Percentiles rank a stretch among this genome's conserved stretches.
phyloP scores from a whole-genome alignment of 2,329 filamentous ascomycete species.

The Aspergillus sp. region DNA sequence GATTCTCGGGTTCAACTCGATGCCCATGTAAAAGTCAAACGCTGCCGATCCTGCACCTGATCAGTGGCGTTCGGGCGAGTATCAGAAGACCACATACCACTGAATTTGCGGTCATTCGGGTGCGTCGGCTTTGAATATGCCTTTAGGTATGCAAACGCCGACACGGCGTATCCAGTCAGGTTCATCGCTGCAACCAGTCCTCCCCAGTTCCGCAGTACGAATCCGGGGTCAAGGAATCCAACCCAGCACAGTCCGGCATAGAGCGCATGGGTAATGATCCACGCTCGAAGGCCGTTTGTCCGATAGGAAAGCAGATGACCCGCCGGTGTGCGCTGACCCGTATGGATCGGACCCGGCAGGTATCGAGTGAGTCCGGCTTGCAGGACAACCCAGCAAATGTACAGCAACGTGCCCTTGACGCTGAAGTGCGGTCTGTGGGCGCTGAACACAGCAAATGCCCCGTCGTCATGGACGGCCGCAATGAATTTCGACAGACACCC shows the following conservation, averaged over 20 bases:
- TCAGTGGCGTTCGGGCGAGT: not conserved
- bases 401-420: not conserved
- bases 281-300: not conserved
- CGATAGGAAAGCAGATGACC: not conserved
- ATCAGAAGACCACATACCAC: not conserved
- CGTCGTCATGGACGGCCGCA: too few relatives aligned
- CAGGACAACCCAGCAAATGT: not conserved
- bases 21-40: constrained; percentile 41
- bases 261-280: not conserved
- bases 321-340: not conserved
- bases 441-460: too few relatives aligned
- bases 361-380: not conserved
- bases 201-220: not conserved
- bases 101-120: not conserved
- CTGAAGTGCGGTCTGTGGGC: not conserved
- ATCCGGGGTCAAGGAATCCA: not conserved
- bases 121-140: not conserved
- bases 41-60: constrained; percentile 16
- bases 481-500: too few relatives aligned
- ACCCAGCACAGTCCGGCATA: not conserved
- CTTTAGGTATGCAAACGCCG: not conserved
- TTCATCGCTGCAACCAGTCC: not conserved
- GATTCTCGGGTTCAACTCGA: constrained; percentile 39
- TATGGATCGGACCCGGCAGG: not conserved
- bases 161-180: not conserved